phyloP scores from a whole-genome alignment of 139 green algal species.

The Auxenochlorella pyrenoidosa region DNA sequence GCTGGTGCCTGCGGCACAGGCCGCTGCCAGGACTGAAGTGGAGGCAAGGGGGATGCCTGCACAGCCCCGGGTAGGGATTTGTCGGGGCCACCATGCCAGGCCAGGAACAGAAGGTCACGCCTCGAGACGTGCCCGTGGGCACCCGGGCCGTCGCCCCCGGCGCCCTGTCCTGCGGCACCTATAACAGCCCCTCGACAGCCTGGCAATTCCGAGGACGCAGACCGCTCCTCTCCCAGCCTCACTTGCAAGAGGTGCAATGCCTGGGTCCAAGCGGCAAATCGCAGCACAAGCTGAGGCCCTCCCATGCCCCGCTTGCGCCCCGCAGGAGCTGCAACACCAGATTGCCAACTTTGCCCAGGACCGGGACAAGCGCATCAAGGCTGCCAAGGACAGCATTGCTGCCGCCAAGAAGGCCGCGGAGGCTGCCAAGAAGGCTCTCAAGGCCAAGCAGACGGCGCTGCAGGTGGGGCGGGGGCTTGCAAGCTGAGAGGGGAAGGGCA shows the following conservation, averaged over 20 bases:
- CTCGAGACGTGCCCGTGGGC: too few species aligned
- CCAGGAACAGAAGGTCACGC: too few species aligned
- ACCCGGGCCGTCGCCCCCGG: too few species aligned
- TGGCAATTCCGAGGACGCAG: too few species aligned
- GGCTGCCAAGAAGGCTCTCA: slow-evolving; percentile 61
- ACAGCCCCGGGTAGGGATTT: too few species aligned
- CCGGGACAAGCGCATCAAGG: slow-evolving; percentile 72
- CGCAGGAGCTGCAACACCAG: slow-evolving; percentile 77
- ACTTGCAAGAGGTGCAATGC: not conserved
- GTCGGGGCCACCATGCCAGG: too few species aligned
- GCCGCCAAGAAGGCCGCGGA: slow-evolving; percentile 72
- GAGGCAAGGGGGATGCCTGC: too few species aligned
- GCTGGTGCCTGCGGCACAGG: not conserved
- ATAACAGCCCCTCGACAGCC: too few species aligned
- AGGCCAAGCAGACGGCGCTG: slow-evolving; percentile 44
- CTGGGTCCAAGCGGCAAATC: not conserved
- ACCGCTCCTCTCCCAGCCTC: too few species aligned
- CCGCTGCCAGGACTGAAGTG: too few species aligned
- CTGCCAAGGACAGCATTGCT: slow-evolving; percentile 79
- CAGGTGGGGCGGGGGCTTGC: slow-evolving; percentile 2
- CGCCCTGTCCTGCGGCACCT: too few species aligned
- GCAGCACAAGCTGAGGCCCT: not conserved
- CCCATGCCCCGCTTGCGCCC: not conserved
- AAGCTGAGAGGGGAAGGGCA: slow-evolving; percentile 10
- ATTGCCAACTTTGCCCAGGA: slow-evolving; percentile 87